Percentiles rank a stretch among this genome's conserved stretches.
Evolutionary conservation across 495 filamentous ascomycete genomes (phyloP).

Genomic region (Tuber borchii): DNA sequence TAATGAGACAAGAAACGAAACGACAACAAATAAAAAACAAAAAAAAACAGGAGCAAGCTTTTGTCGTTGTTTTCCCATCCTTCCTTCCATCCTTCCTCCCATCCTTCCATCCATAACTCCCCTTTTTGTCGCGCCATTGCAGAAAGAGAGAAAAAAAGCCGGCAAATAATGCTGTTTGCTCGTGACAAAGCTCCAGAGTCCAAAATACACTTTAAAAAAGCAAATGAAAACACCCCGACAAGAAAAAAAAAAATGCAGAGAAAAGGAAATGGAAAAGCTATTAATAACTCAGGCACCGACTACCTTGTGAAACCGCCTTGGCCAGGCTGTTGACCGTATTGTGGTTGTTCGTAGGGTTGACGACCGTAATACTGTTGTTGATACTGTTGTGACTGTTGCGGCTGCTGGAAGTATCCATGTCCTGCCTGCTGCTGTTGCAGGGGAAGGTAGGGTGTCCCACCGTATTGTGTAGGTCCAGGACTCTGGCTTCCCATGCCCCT

Average conservation of each 20-base stretch:
- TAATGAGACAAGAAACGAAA: constrained; percentile 17
- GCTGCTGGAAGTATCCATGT: constrained; percentile 43
- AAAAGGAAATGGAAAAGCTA: background rate
- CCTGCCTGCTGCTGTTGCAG: constrained; percentile 39
- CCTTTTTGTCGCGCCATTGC: constrained; percentile 6
- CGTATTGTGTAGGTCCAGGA: constrained; percentile 16
- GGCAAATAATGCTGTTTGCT: background rate
- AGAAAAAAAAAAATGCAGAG: constrained; percentile 5
- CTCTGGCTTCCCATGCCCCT: constrained; percentile 11
- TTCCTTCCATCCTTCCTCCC: background rate
- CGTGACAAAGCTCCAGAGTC: background rate
- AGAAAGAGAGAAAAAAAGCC: background rate
- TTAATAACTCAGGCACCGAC: constrained; percentile 10
- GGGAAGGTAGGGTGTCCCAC: constrained; percentile 33
- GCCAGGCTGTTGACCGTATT: constrained; percentile 27
- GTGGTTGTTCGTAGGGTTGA: constrained; percentile 32
- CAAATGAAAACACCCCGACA: constrained; percentile 15
- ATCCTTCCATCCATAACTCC: constrained; percentile 3
- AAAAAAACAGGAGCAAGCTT: constrained; percentile 7
- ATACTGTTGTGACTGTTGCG: constrained; percentile 38
- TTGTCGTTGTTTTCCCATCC: background rate
- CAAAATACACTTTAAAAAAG: constrained; percentile 20
- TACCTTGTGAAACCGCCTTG: constrained; percentile 27
- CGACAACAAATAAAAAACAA: constrained; percentile 8
- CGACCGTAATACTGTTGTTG: constrained; percentile 33